Percentiles rank a stretch among this genome's conserved stretches.
Evolutionary conservation across 495 filamentous ascomycete species (phyloP).

Genomic region (Podospora anserina): DNA sequence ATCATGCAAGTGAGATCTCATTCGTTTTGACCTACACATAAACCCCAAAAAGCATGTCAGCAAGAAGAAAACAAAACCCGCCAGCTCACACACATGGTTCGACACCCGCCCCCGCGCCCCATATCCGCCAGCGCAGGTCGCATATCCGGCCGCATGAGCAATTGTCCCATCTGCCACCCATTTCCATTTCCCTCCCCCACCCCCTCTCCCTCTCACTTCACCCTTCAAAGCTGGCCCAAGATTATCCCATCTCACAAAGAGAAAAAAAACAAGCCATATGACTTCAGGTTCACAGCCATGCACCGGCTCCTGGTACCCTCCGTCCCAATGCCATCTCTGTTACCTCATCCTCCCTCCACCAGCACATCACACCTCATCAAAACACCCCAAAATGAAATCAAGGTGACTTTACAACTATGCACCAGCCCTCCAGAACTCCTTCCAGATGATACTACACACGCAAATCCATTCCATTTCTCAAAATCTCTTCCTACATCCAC

Average conservation of each 20-base stretch:
- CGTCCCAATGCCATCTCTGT: too few relatives aligned
- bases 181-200: slow-evolving; percentile 4
- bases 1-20: slow-evolving; percentile 24
- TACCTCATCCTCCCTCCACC: too few relatives aligned
- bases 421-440: slow-evolving; percentile 9
- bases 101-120: background rate
- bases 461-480: too few relatives aligned
- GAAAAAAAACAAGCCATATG: too few relatives aligned
- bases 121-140: slow-evolving; percentile 13
- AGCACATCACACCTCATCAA: background rate
- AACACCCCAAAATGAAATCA: background rate
- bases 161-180: slow-evolving; percentile 1
- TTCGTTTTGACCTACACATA: slow-evolving; percentile 5
- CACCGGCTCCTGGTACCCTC: too few relatives aligned
- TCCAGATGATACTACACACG: too few relatives aligned
- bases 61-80: background rate
- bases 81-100: background rate
- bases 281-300: too few relatives aligned
- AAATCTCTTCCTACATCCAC: too few relatives aligned
- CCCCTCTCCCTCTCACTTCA: background rate
- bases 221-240: background rate
- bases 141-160: slow-evolving; percentile 34
- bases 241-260: too few relatives aligned
- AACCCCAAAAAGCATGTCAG: slow-evolving; percentile 4
- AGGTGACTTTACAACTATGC: slow-evolving; percentile 27